Base-by-base conservation (phyloP, 83 land plant genomes). In the Picea abies region DNA sequence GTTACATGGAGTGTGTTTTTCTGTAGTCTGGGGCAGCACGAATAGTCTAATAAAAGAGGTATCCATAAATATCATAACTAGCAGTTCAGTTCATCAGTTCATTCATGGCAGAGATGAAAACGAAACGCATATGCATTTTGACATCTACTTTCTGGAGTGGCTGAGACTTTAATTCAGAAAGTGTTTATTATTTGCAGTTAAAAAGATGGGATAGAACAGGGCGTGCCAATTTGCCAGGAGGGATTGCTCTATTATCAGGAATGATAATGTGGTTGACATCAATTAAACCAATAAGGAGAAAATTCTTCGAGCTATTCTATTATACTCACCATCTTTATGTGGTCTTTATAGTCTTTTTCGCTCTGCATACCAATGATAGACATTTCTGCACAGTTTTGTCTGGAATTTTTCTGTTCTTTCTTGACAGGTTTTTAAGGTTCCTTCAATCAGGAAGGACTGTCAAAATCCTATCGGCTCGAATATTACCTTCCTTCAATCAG, bases 251-350 rank as follows among this genome's bases (percentile, higher is more conserved):
- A 2, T 52, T 78, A 6, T 44, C 84, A 70, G 89, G 88, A 60
- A 20, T 90, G 23, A 84, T 84, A 35, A 90, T 90, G 68, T 90
- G 92, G 94, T 84, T 90, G 78, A 92, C 96, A 20, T 88, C 96
- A 14, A 86, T 32, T 32, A 32, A 32, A 32, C 35, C 35, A 32
- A 32, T 32, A 32, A 32, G 35, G 35, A 32, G 35, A 92, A 22
- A 91, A 64, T 70, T 69, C 56, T 94, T 94, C 69, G 93, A 92
- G 79, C 19, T 90, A 35, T 94, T 94, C 87, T 94, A 85, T 79
- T 86, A 82, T 41, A 89, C 93, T 29, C 96, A 94, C 83, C 95
- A 94, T 64, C 83, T 94, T 11, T 94, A 94, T 81, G 52, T 86
- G 2, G 23, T 89, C 65, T 92, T 94, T 85, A 72, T 32, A 32